These are phyloP conservation scores for Rhodofomes roseus DNA, from an alignment of 1,284 basidiomycete genomes.

Conservation along the genomic window DNA sequence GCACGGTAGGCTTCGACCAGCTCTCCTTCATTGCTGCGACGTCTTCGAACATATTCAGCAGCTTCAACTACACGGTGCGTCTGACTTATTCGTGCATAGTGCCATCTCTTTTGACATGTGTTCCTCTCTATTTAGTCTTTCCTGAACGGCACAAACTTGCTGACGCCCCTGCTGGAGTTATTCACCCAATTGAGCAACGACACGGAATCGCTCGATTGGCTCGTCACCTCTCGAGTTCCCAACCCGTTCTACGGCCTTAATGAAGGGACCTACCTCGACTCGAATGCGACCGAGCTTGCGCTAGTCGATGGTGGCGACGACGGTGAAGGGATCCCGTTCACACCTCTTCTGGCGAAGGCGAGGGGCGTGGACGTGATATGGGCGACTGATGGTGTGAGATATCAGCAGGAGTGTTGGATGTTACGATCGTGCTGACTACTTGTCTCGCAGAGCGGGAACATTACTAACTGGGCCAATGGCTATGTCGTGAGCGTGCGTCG, in stretches of 20 bases:
- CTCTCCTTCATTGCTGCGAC: conserved; percentile 35
- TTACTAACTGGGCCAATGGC: conserved; percentile 33
- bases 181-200: background rate
- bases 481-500: conserved; percentile 38
- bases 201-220: background rate
- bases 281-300: conserved; percentile 29
- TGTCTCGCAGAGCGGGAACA: conserved; percentile 25
- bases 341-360: conserved; percentile 49
- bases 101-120: background rate
- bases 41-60: conserved; percentile 41
- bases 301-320: conserved; percentile 41
- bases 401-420: too few relatives aligned
- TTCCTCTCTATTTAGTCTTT: background rate
- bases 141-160: background rate
- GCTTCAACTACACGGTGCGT: conserved; percentile 30
- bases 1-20: conserved; percentile 49
- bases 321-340: conserved; percentile 44
- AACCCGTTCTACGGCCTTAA: conserved; percentile 43
- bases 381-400: conserved; percentile 44
- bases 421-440: background rate
- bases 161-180: background rate
- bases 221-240: conserved; percentile 21
- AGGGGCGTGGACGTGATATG: conserved; percentile 49
- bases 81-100: background rate
- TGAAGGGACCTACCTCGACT: conserved; percentile 32